A percentile compares a stretch with the other conserved stretches of the same genome.
phyloP scores from a whole-genome alignment of 345 rosid genomes.

The Syzygium jambos region DNA sequence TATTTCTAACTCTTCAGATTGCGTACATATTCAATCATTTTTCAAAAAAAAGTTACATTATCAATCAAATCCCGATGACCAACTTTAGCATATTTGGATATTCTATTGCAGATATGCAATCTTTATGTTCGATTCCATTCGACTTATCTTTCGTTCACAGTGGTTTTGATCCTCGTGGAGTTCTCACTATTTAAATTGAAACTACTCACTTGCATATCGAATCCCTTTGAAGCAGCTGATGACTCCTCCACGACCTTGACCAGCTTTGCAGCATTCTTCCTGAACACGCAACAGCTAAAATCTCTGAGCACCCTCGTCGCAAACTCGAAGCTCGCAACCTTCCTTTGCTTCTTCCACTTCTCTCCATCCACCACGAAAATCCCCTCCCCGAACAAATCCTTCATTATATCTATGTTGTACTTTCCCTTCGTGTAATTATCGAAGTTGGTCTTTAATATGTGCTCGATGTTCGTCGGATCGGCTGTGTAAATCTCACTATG shows the following conservation, averaged over 20 bases:
- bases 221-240: slow-evolving; percentile 15
- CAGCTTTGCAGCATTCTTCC: slow-evolving; percentile 42
- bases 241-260: slow-evolving; percentile 17
- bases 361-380: slow-evolving; percentile 69
- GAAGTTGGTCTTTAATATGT: slow-evolving; percentile 44
- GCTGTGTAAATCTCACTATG: slow-evolving; percentile 41
- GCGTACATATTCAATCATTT: background rate
- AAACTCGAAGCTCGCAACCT: slow-evolving; percentile 69
- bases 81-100: background rate
- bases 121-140: background rate
- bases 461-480: slow-evolving; percentile 58
- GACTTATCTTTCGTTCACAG: background rate
- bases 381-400: slow-evolving; percentile 61
- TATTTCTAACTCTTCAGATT: background rate
- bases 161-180: background rate
- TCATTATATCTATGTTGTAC: slow-evolving; percentile 5
- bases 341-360: slow-evolving; percentile 78
- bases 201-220: slow-evolving; percentile 61
- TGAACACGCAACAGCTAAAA: slow-evolving; percentile 54
- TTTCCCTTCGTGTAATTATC: slow-evolving; percentile 43
- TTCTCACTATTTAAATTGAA: background rate
- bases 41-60: background rate
- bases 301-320: slow-evolving; percentile 63
- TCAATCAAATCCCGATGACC: background rate
- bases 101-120: background rate